A percentile compares a stretch with the other conserved stretches of the same genome.
phyloP scores from a whole-genome alignment of 495 filamentous ascomycete genomes.

The Aeminium ludgeri region DNA sequence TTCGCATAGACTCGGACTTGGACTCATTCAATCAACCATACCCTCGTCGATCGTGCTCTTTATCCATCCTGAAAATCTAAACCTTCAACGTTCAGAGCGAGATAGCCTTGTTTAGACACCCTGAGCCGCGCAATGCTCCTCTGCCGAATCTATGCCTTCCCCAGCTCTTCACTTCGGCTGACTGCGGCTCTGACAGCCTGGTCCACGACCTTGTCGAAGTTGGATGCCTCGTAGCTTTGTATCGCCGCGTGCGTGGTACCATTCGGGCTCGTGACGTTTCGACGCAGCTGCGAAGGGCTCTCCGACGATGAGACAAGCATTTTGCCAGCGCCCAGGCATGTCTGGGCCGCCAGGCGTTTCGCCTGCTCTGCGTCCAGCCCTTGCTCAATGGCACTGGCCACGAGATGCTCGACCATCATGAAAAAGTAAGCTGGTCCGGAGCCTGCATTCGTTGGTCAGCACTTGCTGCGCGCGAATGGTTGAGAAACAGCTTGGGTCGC shows the following conservation, averaged over 20 bases:
- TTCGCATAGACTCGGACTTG: too few species aligned
- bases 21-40: too few species aligned
- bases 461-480: too few species aligned
- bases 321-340: slow-evolving; percentile 1
- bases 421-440: slow-evolving; percentile 6
- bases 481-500: too few species aligned
- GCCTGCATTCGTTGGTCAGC: too few species aligned
- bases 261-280: slow-evolving; percentile 1
- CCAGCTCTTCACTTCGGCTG: not conserved
- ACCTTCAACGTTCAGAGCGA: too few species aligned
- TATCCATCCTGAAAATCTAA: too few species aligned
- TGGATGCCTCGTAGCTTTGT: not conserved
- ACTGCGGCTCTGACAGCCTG: not conserved
- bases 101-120: too few species aligned
- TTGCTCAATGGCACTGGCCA: not conserved
- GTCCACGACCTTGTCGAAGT: not conserved
- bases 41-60: too few species aligned
- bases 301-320: not conserved
- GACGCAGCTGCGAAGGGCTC: not conserved
- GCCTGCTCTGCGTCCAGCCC: not conserved
- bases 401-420: not conserved
- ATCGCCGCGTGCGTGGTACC: not conserved
- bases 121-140: too few species aligned
- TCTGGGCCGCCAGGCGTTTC: not conserved
- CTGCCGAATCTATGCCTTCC: not conserved